These are phyloP conservation scores for Stevia rebaudiana DNA, from an alignment of 140 eudicot genomes.

Conservation along the genomic window DNA sequence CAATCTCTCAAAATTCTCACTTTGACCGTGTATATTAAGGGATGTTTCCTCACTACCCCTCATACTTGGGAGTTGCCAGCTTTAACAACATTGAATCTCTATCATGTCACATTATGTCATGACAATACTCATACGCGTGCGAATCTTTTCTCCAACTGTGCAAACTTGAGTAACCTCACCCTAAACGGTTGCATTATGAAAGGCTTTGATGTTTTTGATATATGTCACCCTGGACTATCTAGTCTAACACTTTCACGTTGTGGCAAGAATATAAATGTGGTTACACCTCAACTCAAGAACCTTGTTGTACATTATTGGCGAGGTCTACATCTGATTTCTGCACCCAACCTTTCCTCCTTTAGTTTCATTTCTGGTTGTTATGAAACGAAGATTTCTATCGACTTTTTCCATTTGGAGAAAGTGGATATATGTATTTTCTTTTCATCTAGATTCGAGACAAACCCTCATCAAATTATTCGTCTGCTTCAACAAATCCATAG, in stretches of 20 bases:
- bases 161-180: slow-evolving; percentile 8
- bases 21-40: neutral
- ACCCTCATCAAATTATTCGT: neutral
- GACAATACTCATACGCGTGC: neutral
- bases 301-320: neutral
- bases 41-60: neutral
- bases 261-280: neutral
- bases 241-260: too few species aligned
- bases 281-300: slow-evolving; percentile 14
- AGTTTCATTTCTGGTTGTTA: neutral
- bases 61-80: slow-evolving; percentile 14
- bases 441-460: neutral
- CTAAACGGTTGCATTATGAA: neutral
- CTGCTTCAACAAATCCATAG: slow-evolving; percentile 4
- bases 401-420: too few species aligned
- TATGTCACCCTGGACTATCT: neutral
- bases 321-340: neutral
- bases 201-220: neutral
- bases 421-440: neutral
- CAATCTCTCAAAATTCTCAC: neutral
- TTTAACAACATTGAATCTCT: slow-evolving; percentile 10
- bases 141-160: neutral
- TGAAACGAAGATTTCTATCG: neutral
- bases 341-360: slow-evolving; percentile 8
- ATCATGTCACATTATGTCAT: neutral